These are phyloP conservation scores for Aspergillus texensis DNA, from an alignment of 2,329 filamentous ascomycete genomes.

Conservation along the genomic window DNA sequence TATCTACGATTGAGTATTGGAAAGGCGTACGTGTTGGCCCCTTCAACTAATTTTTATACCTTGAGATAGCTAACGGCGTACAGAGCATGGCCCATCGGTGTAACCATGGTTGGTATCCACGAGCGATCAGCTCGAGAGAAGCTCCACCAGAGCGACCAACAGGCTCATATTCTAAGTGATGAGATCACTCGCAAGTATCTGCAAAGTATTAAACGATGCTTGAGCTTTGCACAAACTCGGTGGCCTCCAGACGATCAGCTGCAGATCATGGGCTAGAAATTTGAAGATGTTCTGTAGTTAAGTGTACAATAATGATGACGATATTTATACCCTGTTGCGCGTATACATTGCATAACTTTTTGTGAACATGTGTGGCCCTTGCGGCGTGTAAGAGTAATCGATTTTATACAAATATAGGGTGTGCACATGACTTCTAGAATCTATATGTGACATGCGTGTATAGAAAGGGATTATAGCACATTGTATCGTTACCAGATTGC, in stretches of 20 bases:
- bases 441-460: background rate
- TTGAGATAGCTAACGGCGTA: conserved; percentile 16
- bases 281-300: background rate
- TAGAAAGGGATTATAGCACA: background rate
- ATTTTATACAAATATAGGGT: background rate
- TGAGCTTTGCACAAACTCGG: conserved; percentile 94
- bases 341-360: background rate
- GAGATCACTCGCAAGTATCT: conserved; percentile 94
- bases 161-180: conserved; percentile 96
- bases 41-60: background rate
- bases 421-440: background rate
- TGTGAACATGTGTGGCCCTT: background rate
- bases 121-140: conserved; percentile 95
- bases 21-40: conserved; percentile 63
- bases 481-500: background rate
- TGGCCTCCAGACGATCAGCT: conserved; percentile 93
- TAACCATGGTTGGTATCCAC: conserved; percentile 99
- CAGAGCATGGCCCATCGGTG: conserved; percentile 93
- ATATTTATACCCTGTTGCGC: conserved; percentile 9
- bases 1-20: conserved; percentile 92
- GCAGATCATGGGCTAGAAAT: conserved; percentile 82
- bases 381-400: background rate
- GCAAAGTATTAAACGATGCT: conserved; percentile 94
- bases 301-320: conserved; percentile 10
- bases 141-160: conserved; percentile 74